Percentiles rank a stretch among this genome's conserved stretches.
These are phyloP conservation scores for Scytalidium lignicola DNA, from an alignment of 2,329 filamentous ascomycete genomes.

Conservation along the genomic window DNA sequence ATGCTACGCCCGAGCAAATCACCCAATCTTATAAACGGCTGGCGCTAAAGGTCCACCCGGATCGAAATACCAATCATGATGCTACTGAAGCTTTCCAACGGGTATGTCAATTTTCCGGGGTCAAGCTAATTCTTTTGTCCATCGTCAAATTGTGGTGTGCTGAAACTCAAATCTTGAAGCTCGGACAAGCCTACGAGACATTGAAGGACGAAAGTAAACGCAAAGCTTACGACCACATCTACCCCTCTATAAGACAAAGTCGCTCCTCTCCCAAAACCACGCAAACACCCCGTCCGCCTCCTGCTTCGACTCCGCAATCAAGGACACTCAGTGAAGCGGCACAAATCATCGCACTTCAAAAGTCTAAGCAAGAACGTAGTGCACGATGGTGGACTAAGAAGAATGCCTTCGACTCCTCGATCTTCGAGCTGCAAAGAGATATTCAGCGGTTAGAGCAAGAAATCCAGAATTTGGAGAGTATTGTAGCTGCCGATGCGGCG, in stretches of 20 bases:
- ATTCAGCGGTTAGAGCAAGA: slow-evolving; percentile 21
- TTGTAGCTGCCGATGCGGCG: slow-evolving; percentile 23
- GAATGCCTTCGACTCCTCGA: slow-evolving; percentile 15
- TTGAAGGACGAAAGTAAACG: slow-evolving; percentile 28
- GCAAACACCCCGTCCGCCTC: slow-evolving; percentile 2
- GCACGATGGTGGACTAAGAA: slow-evolving; percentile 23
- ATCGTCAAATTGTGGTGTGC: slow-evolving; percentile 2
- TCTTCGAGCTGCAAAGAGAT: slow-evolving; percentile 13
- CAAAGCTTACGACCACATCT: slow-evolving; percentile 28
- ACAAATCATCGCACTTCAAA: slow-evolving; percentile 23
- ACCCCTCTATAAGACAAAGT: slow-evolving; percentile 14
- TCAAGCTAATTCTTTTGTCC: slow-evolving; percentile 1
- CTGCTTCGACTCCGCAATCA: not conserved
- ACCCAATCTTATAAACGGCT: slow-evolving; percentile 28
- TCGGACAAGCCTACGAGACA: slow-evolving; percentile 31
- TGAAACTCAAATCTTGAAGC: slow-evolving; percentile 18
- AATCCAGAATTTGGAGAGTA: slow-evolving; percentile 23
- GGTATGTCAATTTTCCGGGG: slow-evolving; percentile 19
- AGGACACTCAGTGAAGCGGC: slow-evolving; percentile 15
- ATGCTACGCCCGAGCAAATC: slow-evolving; percentile 23
- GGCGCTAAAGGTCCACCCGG: slow-evolving; percentile 32
- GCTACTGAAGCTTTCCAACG: slow-evolving; percentile 31
- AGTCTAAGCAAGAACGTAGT: slow-evolving; percentile 25
- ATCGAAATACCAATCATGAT: slow-evolving; percentile 25
- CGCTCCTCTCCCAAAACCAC: slow-evolving; percentile 2